phyloP scores from a whole-genome alignment of 179 eudicot species.

The Spergularia azorica region DNA sequence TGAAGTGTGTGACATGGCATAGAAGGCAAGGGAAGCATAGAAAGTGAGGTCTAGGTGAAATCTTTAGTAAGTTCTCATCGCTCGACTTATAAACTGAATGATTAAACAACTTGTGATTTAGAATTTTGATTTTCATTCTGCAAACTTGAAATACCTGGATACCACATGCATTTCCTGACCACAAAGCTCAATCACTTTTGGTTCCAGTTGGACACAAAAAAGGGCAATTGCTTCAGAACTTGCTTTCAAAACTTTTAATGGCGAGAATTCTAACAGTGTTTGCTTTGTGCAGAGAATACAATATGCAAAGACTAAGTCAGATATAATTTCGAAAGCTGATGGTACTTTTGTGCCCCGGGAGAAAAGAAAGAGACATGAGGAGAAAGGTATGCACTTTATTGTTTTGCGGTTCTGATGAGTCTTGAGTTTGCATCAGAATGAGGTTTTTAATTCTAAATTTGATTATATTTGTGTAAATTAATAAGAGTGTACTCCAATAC shows the following conservation, averaged over 20 bases:
- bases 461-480: background rate
- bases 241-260: background rate
- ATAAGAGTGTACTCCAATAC: background rate
- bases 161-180: background rate
- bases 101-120: background rate
- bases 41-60: background rate
- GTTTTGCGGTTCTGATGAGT: background rate
- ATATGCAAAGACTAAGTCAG: conserved; percentile 90
- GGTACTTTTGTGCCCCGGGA: conserved; percentile 93
- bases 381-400: conserved; percentile 54
- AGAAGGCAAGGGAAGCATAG: background rate
- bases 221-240: background rate
- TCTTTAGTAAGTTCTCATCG: no score
- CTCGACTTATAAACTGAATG: background rate
- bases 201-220: background rate
- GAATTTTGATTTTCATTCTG: background rate
- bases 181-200: conserved; percentile 2
- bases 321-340: conserved; percentile 88
- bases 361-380: conserved; percentile 82
- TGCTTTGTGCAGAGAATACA: conserved; percentile 72
- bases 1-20: background rate
- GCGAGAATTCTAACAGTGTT: background rate
- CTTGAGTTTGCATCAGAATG: background rate
- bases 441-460: background rate
- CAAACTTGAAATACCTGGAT: background rate